Percentiles rank a stretch among this genome's conserved stretches.
phyloP scores from a whole-genome alignment of 2,329 filamentous ascomycete genomes.

The Pyrenochaeta sp. region DNA sequence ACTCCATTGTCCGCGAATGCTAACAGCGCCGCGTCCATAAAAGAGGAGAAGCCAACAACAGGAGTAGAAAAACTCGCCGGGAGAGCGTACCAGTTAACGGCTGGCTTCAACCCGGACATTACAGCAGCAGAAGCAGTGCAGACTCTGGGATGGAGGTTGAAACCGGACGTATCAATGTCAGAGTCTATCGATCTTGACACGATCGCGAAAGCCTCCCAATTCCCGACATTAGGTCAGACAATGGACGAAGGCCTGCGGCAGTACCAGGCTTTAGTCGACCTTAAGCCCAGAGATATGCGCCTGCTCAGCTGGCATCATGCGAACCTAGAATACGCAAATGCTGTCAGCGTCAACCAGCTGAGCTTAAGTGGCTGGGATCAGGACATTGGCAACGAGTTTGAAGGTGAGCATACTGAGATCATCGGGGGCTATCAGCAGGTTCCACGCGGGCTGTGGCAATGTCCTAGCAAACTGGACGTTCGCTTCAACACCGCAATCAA shows the following conservation, averaged over 20 bases:
- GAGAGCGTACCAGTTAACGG: constrained; percentile 71
- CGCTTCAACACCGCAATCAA: constrained; percentile 76
- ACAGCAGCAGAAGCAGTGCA: constrained; percentile 81
- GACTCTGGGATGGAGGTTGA: constrained; percentile 83
- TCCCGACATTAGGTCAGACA: constrained; percentile 85
- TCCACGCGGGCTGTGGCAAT: constrained; percentile 82
- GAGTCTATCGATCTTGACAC: constrained; percentile 76
- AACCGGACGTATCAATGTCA: constrained; percentile 66
- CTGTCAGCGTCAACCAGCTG: constrained; percentile 83
- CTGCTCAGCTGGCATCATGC: constrained; percentile 98
- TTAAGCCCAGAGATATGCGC: constrained; percentile 86
- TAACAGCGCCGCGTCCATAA: constrained; percentile 47
- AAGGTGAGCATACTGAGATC: constrained; percentile 92
- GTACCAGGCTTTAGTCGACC: constrained; percentile 81
- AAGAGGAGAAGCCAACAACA: constrained; percentile 59
- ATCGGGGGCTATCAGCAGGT: constrained; percentile 94
- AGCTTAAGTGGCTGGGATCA: constrained; percentile 96
- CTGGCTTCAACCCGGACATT: constrained; percentile 71
- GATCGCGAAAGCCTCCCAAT: constrained; percentile 66
- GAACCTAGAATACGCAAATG: constrained; percentile 97
- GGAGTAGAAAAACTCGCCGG: constrained; percentile 71
- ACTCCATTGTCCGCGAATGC: constrained; percentile 60
- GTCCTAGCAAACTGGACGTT: constrained; percentile 79
- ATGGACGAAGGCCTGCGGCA: constrained; percentile 91
- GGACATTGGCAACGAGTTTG: constrained; percentile 96